These are phyloP conservation scores for Aspergillus nomiae DNA, from an alignment of 2,329 filamentous ascomycete species.

Conservation along the genomic window DNA sequence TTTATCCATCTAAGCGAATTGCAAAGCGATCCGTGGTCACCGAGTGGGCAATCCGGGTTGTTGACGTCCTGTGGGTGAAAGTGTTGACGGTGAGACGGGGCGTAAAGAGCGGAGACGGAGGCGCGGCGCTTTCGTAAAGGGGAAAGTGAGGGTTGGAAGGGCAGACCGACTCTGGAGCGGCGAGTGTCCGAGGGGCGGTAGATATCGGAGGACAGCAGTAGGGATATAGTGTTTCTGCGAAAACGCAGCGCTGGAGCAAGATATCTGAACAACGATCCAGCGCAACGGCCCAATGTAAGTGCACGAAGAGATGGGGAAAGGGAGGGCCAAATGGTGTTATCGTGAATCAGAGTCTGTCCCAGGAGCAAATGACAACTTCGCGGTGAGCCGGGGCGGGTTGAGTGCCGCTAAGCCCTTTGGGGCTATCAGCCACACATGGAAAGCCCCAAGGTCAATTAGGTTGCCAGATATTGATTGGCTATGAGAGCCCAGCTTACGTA, in stretches of 20 bases:
- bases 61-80: not conserved
- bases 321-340: slow-evolving; percentile 1
- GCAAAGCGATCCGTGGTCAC: not conserved
- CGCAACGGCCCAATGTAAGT: not conserved
- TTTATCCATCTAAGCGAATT: slow-evolving; percentile 11
- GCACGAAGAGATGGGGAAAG: not conserved
- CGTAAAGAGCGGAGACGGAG: slow-evolving; percentile 7
- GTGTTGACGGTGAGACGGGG: not conserved
- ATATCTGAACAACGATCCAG: not conserved
- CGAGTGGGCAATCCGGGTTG: slow-evolving; percentile 2
- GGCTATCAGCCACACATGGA: not conserved
- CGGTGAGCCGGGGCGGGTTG: slow-evolving; percentile 8
- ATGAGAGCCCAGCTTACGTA: not conserved
- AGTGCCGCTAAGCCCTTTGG: slow-evolving; percentile 8
- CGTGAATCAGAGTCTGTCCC: slow-evolving; percentile 4
- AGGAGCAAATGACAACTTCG: slow-evolving; percentile 3
- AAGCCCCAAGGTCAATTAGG: slow-evolving; percentile 9
- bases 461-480: slow-evolving; percentile 16
- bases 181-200: slow-evolving; percentile 2
- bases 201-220: not conserved
- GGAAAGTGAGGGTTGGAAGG: slow-evolving; percentile 4
- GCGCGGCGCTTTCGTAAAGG: slow-evolving; percentile 8
- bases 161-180: not conserved
- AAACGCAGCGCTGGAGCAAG: not conserved
- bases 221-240: not conserved